Conservation (phyloP, 2,329 filamentous ascomycete species). For the Didymella lethalis region DNA sequence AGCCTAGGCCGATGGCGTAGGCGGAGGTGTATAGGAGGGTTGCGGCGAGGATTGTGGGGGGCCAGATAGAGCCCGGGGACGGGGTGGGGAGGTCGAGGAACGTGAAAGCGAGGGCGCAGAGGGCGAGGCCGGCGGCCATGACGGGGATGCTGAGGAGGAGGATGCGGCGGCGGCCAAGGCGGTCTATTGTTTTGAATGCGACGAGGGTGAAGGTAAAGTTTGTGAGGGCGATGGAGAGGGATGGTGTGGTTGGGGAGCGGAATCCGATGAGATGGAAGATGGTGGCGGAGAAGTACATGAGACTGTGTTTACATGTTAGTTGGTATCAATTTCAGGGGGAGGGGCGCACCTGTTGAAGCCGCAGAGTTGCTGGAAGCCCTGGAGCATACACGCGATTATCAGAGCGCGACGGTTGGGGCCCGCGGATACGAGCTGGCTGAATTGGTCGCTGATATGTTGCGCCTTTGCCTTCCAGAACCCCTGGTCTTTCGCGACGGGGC, state of each 20-base stretch:
- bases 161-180: constrained; percentile 62
- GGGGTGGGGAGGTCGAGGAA: constrained; percentile 61
- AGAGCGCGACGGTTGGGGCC: constrained; percentile 74
- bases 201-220: constrained; percentile 58
- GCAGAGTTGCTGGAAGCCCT: constrained; percentile 87
- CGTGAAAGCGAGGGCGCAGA: constrained; percentile 76
- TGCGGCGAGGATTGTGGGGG: constrained; percentile 69
- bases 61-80: constrained; percentile 26
- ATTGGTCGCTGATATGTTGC: constrained; percentile 62
- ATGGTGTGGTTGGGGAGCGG: constrained; percentile 54
- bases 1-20: constrained; percentile 87
- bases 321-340: background rate
- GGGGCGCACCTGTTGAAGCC: constrained; percentile 54
- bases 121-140: constrained; percentile 76
- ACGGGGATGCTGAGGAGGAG: constrained; percentile 83
- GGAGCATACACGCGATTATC: constrained; percentile 83
- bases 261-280: constrained; percentile 59
- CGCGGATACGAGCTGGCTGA: constrained; percentile 56
- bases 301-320: constrained; percentile 24
- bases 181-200: constrained; percentile 56
- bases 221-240: constrained; percentile 55
- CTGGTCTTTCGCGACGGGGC: constrained; percentile 45
- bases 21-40: constrained; percentile 85
- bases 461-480: constrained; percentile 45
- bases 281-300: constrained; percentile 60